A percentile compares a stretch with the other conserved stretches of the same genome.
phyloP scores from a whole-genome alignment of 441 rosid genomes.

The Gossypium trilobum region DNA sequence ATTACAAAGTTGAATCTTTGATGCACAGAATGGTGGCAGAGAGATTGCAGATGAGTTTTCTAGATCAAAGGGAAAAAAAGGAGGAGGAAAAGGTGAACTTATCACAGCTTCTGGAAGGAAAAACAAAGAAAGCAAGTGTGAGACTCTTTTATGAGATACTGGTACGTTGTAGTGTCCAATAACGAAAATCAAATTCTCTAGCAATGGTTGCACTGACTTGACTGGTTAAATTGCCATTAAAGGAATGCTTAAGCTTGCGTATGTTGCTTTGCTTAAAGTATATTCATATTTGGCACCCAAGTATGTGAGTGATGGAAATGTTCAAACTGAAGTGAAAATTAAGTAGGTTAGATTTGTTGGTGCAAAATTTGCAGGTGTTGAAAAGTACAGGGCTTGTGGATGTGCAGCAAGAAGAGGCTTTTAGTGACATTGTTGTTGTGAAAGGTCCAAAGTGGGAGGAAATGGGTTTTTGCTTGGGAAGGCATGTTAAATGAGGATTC shows the following conservation, averaged over 20 bases:
- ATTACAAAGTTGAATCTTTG: slow-evolving; percentile 13
- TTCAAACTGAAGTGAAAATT: neutral
- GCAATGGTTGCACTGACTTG: neutral
- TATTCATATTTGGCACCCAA: neutral
- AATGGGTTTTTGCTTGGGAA: neutral
- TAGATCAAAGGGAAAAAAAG: slow-evolving; percentile 24
- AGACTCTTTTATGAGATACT: slow-evolving; percentile 74
- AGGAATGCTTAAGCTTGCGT: neutral
- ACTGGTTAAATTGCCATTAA: neutral
- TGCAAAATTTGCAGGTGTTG: slow-evolving; percentile 46
- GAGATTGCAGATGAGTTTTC: slow-evolving; percentile 38
- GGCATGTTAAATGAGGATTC: neutral
- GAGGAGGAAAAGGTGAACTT: slow-evolving; percentile 50
- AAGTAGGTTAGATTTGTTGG: neutral
- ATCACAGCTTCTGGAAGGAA: slow-evolving; percentile 39
- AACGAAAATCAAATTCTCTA: neutral
- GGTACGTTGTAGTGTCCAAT: slow-evolving; percentile 31
- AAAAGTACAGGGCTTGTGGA: slow-evolving; percentile 43
- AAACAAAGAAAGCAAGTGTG: slow-evolving; percentile 52
- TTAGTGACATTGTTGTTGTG: slow-evolving; percentile 43
- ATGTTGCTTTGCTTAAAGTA: neutral
- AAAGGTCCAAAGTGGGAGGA: slow-evolving; percentile 28
- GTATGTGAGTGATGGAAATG: neutral
- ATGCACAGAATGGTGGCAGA: slow-evolving; percentile 41
- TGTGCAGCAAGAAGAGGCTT: slow-evolving; percentile 52